These are phyloP conservation scores for Hortiboletus campestris DNA, from an alignment of 768 basidiomycete species.

Conservation along the genomic window DNA sequence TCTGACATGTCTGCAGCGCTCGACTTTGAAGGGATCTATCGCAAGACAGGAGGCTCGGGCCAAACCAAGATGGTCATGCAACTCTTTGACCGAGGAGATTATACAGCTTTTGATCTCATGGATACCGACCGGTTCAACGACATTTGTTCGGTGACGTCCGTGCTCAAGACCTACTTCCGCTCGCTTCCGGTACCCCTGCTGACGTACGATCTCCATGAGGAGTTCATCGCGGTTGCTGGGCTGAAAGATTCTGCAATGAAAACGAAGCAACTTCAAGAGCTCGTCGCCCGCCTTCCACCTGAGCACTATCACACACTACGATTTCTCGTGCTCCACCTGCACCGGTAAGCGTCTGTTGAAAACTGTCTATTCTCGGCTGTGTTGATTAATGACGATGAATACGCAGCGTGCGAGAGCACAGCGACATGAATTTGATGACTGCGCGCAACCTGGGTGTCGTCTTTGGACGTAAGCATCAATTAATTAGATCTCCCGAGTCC, in stretches of 20 bases:
- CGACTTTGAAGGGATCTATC: constrained; percentile 97
- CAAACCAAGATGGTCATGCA: constrained; percentile 93
- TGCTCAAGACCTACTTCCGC: constrained; percentile 95
- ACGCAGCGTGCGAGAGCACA: constrained; percentile 56
- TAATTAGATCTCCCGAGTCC: background rate
- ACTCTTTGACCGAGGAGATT: constrained; percentile 91
- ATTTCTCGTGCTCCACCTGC: constrained; percentile 80
- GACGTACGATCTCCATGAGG: constrained; percentile 88
- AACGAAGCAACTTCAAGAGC: constrained; percentile 56
- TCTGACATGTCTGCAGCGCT: constrained; percentile 52
- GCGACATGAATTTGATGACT: constrained; percentile 86
- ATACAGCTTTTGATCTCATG: constrained; percentile 80
- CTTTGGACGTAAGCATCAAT: constrained; percentile 82
- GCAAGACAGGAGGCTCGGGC: constrained; percentile 91
- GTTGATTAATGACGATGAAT: background rate
- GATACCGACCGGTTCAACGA: constrained; percentile 94
- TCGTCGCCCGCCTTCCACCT: constrained; percentile 75
- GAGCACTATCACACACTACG: constrained; percentile 88
- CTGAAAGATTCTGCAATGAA: constrained; percentile 63
- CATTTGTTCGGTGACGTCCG: constrained; percentile 94
- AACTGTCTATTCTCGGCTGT: background rate
- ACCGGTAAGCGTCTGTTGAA: constrained; percentile 52
- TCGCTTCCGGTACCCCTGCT: constrained; percentile 87
- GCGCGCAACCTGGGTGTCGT: constrained; percentile 95
- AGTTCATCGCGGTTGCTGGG: constrained; percentile 76